Evolutionary conservation across 805 yeast genomes (phyloP).

Genomic region (Spathaspora gorwiae): DNA sequence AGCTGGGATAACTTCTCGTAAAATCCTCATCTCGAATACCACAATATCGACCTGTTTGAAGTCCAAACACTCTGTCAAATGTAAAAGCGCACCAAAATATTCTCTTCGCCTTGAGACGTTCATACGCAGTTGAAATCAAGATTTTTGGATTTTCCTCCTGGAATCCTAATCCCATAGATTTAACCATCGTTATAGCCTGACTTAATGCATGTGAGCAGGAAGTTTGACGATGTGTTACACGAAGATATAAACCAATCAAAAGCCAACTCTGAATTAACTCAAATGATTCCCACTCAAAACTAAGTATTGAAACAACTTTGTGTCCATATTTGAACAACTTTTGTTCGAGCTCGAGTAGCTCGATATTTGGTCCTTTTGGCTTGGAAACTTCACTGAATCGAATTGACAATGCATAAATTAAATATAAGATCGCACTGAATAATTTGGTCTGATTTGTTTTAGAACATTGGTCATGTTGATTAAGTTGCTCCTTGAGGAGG

Average conservation of each 20-base stretch:
- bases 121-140: slow-evolving; percentile 31
- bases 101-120: slow-evolving; percentile 43
- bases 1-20: slow-evolving; percentile 26
- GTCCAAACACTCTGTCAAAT: slow-evolving; percentile 48
- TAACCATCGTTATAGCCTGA: slow-evolving; percentile 32
- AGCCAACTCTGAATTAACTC: slow-evolving; percentile 42
- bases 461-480: slow-evolving; percentile 18
- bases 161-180: slow-evolving; percentile 33
- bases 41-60: slow-evolving; percentile 48
- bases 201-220: slow-evolving; percentile 30
- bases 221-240: slow-evolving; percentile 37
- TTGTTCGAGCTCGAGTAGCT: slow-evolving; percentile 26
- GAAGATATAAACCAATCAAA: slow-evolving; percentile 29
- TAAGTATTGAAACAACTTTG: slow-evolving; percentile 25
- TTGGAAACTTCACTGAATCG: slow-evolving; percentile 44
- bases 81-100: slow-evolving; percentile 54
- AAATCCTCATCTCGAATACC: slow-evolving; percentile 34
- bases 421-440: slow-evolving; percentile 47
- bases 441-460: slow-evolving; percentile 38
- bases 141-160: slow-evolving; percentile 13
- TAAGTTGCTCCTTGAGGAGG: slow-evolving; percentile 10
- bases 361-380: slow-evolving; percentile 24
- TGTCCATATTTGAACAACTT: slow-evolving; percentile 30
- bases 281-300: slow-evolving; percentile 41
- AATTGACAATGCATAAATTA: slow-evolving; percentile 47